Evolutionary conservation across 2,329 filamentous ascomycete species (phyloP), one percentile per base, ranked within the genome.

Genomic region (Fusarium sp.): DNA sequence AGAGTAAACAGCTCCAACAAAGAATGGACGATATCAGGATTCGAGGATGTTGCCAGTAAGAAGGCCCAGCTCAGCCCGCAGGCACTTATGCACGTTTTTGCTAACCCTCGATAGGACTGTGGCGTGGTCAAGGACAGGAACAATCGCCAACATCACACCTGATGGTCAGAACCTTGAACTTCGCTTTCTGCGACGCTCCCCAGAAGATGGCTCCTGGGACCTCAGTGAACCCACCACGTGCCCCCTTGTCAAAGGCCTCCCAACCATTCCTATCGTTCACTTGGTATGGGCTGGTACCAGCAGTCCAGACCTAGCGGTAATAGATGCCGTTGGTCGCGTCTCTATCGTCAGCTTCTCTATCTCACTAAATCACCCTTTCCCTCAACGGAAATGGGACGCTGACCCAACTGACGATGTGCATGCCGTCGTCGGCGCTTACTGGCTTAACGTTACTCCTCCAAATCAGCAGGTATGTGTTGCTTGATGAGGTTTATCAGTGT

Each of bases 71-170:
- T 35, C 36, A 41, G 15, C 22, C 31, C 33, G 42, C 33, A 18
- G n/a, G 12, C 39, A 31, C 41, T 42, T n/a, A 38, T 44, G 12
- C 35, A 49, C 36, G 12, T n/a, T 39, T 35, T 49, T 29, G 45
- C 75, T 77, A 55, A 77, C 27, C 42, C 35, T 52, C 49, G 52
- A 47, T 75, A 97, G 94, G 79, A 90, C 90, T 72, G 88, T 98
- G 59, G 91, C 93, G 35, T 98, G 95, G 95, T 97, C 95, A 15
- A 94, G 91, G 76, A 89, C 90, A 68, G 95, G 95, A 46, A 94
- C 92, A 66, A 93, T 98, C 73, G 95, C 95, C 33, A 92, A 91
- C 59, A 92, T 98, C 73, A 89, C 91, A 25, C 83, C 89, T 20
- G 92, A 95, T 81, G 92, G 93, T 33, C 87, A 87, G 52, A 87